Evolutionary conservation across 169 alveolate species (phyloP), one percentile per base, ranked within the genome.

Genomic region (Amoebophrya sp.): DNA sequence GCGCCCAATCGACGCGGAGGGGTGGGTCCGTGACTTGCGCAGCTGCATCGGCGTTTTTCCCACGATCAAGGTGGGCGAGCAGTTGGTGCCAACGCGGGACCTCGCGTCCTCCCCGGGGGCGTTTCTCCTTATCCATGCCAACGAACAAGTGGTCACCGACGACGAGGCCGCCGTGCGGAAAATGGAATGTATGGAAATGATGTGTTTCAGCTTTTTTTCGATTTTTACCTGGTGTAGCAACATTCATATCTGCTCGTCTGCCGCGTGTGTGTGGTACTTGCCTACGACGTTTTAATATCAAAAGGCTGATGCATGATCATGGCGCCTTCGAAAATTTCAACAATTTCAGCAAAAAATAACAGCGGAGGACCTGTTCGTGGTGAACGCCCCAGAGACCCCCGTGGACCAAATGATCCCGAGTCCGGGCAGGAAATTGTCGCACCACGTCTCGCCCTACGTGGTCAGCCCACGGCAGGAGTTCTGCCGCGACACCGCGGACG

Each of bases 351-450:
- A n/a, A n/a, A n/a, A n/a, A n/a, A n/a, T 18, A 47, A 12, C 66
- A 47, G 83, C 83, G 32, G 83, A 7, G 32, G 83, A 66, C 83
- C 83, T 66, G 83, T 66, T 66, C 83, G 83, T 7, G 35, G 66
- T n/a, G n/a, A n/a, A n/a, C n/a, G n/a, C n/a, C n/a, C n/a, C n/a
- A n/a, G n/a, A n/a, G n/a, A n/a, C n/a, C n/a, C n/a, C n/a, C n/a
- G n/a, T n/a, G n/a, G n/a, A n/a, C n/a, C n/a, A n/a, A n/a, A n/a
- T n/a, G n/a, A n/a, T n/a, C n/a, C n/a, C n/a, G n/a, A n/a, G n/a
- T n/a, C n/a, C n/a, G 18, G 66, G 66, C 7, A 47, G 29, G 66
- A 47, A 47, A 18, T 18, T 47, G 66, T 7, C 35, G 83, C 83
- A 66, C 83, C 83, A 25, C 83, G 83, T 66, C 10, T 66, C 83